Base-by-base conservation (phyloP, 192 early-diverging fungal genomes). In the Coemansia asiatica region DNA sequence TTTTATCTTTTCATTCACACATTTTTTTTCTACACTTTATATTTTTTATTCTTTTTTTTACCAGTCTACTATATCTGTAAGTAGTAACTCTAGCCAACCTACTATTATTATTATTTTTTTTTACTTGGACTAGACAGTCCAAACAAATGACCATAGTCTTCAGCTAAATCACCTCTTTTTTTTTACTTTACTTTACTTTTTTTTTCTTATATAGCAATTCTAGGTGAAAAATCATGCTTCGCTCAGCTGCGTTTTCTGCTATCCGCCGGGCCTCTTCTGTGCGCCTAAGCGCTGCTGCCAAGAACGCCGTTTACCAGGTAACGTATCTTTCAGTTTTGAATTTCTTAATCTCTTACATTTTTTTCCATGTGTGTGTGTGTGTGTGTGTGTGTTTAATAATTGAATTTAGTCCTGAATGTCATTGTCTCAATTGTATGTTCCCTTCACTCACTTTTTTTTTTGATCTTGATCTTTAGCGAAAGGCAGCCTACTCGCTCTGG, bases 261-360 rank as follows among this genome's bases (percentile, higher is more conserved):
- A 26, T 71, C 19, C 69, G 75, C 58, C 65, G 60, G 69, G 69
- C 69, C 61, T 25, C 36, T 2, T 25, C 36, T 2, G 71, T 59
- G 61, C 64, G 55, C 22, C 31, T 36, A 21, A 21, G 25, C 51
- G 22, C 10, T 27, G 51, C 51, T 50, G 63, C 26, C 63, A 75
- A 70, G 68, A 47, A 50, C 33, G 53, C 68, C n/a, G 26, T 76
- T 55, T 61, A 67, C 66, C 75, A 76, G 75, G 75, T 70, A 68
- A 68, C 46, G 19, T 44, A n/a, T 13, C 10, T 60, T 33, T 6
- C 31, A 33, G 4, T 33, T 35, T 40, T 16, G 29, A 23, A 25
- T 56, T 36, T 53, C 27, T 21, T 2, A 31, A 27, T 35, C 13
- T 44, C n/a, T n/a, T n/a, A n/a, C n/a, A n/a, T 61, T 8, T 48